These are phyloP conservation scores for Kockovaella imperatae DNA, from an alignment of 768 basidiomycete genomes.

Conservation along the genomic window DNA sequence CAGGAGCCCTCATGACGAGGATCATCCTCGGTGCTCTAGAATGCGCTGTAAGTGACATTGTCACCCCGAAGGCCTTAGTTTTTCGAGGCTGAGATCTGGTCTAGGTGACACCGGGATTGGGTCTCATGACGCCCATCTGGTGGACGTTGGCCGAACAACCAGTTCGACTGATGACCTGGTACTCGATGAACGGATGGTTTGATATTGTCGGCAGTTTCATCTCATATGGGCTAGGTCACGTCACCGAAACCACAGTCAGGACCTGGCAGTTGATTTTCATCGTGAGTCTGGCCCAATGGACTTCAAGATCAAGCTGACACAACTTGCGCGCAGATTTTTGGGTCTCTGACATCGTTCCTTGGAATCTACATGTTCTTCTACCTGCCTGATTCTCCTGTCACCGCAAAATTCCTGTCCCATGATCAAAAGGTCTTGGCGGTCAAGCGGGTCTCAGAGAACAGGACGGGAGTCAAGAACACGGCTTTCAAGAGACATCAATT, in stretches of 20 bases:
- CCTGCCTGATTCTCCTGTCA: conserved; percentile 46
- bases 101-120: conserved; percentile 31
- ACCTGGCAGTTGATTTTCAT: conserved; percentile 41
- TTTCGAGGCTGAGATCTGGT: not conserved
- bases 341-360: conserved; percentile 43
- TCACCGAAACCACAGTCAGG: conserved; percentile 14
- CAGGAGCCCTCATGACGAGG: conserved; percentile 35
- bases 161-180: conserved; percentile 40
- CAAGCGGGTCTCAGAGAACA: conserved; percentile 44
- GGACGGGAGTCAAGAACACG: conserved; percentile 45
- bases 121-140: conserved; percentile 43
- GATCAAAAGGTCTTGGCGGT: conserved; percentile 45
- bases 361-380: conserved; percentile 38
- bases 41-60: conserved; percentile 24
- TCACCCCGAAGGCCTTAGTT: not conserved
- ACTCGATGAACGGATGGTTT: conserved; percentile 26
- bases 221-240: conserved; percentile 23
- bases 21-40: conserved; percentile 40
- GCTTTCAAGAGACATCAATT: conserved; percentile 46
- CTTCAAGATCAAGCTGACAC: not conserved
- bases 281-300: conserved; percentile 1
- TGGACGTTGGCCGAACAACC: conserved; percentile 40
- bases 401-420: conserved; percentile 39
- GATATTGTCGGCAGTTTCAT: conserved; percentile 38
- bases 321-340: conserved; percentile 23